Base-by-base conservation (phyloP, 2,329 filamentous ascomycete species). In the Orbilia brochopaga region DNA sequence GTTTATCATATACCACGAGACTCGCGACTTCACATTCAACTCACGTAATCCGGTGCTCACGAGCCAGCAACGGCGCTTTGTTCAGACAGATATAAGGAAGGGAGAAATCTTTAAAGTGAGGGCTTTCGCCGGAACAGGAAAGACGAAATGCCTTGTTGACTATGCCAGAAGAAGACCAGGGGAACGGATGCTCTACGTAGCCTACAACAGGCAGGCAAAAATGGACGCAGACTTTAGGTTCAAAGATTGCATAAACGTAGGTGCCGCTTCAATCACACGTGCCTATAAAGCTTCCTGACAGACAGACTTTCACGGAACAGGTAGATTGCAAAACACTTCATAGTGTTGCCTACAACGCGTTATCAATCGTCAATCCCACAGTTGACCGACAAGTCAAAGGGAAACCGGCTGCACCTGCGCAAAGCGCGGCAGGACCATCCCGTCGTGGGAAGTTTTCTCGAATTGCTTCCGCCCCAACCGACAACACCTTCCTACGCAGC, bases 71-170 rank as follows among this genome's bases (percentile, higher is more conserved):
- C 52, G 54, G 35, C 23, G 15, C 10, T 73, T 76, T 51, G 74
- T 76, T 13, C 37, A 65, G 10, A 63, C 64, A 19, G 64, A 76
- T 55, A 60, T 76, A 11, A 4, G 10, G n/a, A 54, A 58, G 11
- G 73, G 74, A 0, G 66, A 75, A 5, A 55, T 76, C 10, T 73
- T 76, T 42, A 76, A 76, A 23, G 61, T 76, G 6, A 69, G 74
- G 21, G 75, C 75, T 11, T 76, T 74, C 44, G 75, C 74, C 3
- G 75, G 75, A n/a, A 76, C 75, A 1, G 75, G 75, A 32, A 76
- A 76, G 59, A 76, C 75, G 0, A 74, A 74, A 54, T 73, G 74
- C 57, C 63, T 76, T 10, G 61, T 72, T 11, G 74, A 76, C 53
- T 76, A 76, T 58, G 74, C 74, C 0, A 75, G 57, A 17, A 53